Evolutionary conservation across 23 red algal genomes (phyloP).

Genomic region (Pyropia yezoensis): DNA sequence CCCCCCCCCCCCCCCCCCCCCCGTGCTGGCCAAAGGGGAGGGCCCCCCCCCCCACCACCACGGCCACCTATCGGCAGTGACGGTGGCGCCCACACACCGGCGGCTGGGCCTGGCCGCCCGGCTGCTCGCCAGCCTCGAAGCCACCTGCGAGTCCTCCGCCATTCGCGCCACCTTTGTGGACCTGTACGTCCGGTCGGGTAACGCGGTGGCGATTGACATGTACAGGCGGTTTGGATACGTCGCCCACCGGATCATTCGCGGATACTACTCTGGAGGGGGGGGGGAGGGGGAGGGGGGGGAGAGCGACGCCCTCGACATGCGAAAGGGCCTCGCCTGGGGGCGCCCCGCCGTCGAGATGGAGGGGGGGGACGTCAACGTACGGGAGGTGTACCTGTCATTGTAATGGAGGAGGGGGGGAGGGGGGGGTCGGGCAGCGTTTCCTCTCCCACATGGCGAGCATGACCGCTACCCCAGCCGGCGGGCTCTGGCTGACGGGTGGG

Average conservation of each 20-base stretch:
- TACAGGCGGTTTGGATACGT: conserved; percentile 80
- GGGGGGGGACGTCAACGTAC: no score
- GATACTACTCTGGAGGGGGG: conserved; percentile 79
- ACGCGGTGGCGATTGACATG: conserved; percentile 76
- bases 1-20: no score
- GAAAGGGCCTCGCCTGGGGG: conserved; percentile 36
- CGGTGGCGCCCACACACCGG: conserved; percentile 77
- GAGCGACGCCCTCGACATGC: conserved; percentile 54
- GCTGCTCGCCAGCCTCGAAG: conserved; percentile 51
- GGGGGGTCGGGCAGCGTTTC: no score
- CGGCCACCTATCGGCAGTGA: conserved; percentile 89
- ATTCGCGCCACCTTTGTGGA: conserved; percentile 70
- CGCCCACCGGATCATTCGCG: conserved; percentile 61
- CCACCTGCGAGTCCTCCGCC: conserved; percentile 27
- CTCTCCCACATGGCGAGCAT: no score
- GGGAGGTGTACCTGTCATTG: no score
- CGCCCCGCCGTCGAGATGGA: no score
- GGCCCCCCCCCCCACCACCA: conserved; percentile 39
- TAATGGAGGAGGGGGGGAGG: no score
- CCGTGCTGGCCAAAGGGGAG: conserved; percentile 68
- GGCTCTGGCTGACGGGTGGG: no score
- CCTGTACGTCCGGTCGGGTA: conserved; percentile 68
- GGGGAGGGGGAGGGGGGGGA: conserved; percentile 24
- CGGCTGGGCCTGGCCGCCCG: conserved; percentile 60
- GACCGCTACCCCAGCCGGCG: no score